Conservation (phyloP, 345 rosid genomes). For the Atalantia buxifolia region DNA sequence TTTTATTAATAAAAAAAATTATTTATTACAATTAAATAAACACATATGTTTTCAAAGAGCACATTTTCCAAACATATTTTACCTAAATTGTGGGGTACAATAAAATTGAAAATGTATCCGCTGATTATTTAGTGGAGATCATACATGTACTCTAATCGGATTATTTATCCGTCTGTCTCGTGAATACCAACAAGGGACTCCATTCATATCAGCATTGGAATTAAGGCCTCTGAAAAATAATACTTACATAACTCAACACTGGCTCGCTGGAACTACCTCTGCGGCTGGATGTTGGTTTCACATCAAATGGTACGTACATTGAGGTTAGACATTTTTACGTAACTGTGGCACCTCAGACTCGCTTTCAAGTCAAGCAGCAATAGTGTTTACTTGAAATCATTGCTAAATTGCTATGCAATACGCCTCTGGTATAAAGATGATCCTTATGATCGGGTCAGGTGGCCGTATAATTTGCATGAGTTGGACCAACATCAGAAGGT, state of each 20-base stretch:
- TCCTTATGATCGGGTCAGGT: constrained; percentile 12
- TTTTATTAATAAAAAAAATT: no score
- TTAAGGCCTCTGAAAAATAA: constrained; percentile 30
- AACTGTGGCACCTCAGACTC: no score
- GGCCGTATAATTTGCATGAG: not conserved
- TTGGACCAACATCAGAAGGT: not conserved
- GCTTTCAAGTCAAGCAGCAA: no score
- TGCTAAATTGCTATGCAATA: not conserved
- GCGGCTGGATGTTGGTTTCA: constrained; percentile 19
- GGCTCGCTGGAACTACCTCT: constrained; percentile 5
- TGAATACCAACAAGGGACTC: constrained; percentile 37
- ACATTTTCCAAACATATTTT: no score
- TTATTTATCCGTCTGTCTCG: constrained; percentile 39
- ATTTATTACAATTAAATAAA: no score
- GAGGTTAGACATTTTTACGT: constrained; percentile 17
- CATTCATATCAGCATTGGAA: constrained; percentile 50
- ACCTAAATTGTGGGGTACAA: constrained; percentile 31
- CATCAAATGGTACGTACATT: not conserved
- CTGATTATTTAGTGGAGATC: constrained; percentile 15
- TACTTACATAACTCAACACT: constrained; percentile 6
- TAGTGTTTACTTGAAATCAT: no score
- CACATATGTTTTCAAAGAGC: no score
- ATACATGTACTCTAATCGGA: constrained; percentile 31
- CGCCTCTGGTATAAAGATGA: constrained; percentile 11
- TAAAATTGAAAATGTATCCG: constrained; percentile 19